A percentile compares a stretch with the other conserved stretches of the same genome.
Evolutionary conservation across 108 stramenopile species (phyloP).

Genomic region (Fragilaria crotonensis): DNA sequence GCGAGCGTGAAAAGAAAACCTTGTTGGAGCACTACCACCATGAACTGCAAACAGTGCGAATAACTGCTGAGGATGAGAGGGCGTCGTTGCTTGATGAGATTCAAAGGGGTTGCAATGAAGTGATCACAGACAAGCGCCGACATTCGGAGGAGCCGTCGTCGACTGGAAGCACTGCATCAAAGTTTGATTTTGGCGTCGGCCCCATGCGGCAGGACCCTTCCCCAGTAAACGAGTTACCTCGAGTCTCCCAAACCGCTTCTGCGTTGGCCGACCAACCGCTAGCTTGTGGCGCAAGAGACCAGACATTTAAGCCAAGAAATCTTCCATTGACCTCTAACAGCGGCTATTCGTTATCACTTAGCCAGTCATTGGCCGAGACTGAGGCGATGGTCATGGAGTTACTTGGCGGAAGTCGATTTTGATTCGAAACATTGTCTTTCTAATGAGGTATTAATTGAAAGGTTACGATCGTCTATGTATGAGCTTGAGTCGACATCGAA

Average conservation of each 20-base stretch:
- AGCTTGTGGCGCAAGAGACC: background rate
- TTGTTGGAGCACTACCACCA: conserved; percentile 5
- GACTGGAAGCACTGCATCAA: background rate
- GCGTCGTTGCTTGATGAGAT: conserved; percentile 16
- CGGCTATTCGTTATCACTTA: background rate
- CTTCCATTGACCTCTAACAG: background rate
- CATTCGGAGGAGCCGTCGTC: background rate
- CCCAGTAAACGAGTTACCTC: background rate
- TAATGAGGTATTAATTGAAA: background rate
- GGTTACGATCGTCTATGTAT: background rate
- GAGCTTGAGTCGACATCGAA: too few relatives aligned
- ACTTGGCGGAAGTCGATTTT: conserved; percentile 1
- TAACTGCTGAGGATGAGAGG: conserved; percentile 24
- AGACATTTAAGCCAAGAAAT: background rate
- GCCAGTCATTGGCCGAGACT: conserved; percentile 2
- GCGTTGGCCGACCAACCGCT: background rate
- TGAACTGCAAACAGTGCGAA: conserved; percentile 14
- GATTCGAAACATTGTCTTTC: too few relatives aligned
- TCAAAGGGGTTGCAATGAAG: conserved; percentile 32
- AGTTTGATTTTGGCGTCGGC: background rate
- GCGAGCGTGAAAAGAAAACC: conserved; percentile 7
- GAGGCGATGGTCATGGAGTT: conserved; percentile 3
- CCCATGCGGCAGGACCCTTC: background rate
- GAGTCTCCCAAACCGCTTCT: background rate
- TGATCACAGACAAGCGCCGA: conserved; percentile 12